A percentile compares a stretch with the other conserved stretches of the same genome.
phyloP scores from a whole-genome alignment of 768 basidiomycete species.

The Austroboletus eburneus region DNA sequence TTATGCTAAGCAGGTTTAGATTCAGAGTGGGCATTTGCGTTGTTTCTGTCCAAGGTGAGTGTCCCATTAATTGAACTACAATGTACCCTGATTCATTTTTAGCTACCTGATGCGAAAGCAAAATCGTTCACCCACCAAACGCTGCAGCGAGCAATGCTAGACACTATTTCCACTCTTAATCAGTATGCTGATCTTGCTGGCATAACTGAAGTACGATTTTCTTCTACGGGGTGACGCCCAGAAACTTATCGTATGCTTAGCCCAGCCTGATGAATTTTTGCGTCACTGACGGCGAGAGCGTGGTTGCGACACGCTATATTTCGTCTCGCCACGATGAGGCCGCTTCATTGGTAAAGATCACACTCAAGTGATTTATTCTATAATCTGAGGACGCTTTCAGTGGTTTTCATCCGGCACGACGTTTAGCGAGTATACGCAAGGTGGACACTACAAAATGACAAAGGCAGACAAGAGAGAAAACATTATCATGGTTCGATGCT shows the following conservation, averaged over 20 bases:
- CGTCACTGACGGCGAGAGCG: conserved; percentile 91
- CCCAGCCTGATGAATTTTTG: conserved; percentile 95
- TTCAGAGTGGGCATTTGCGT: conserved; percentile 95
- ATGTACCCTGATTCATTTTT: conserved; percentile 7
- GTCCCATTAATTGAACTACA: not conserved
- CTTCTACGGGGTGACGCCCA: not conserved
- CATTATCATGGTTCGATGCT: conserved; percentile 72
- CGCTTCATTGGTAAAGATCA: conserved; percentile 67
- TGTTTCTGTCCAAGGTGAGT: conserved; percentile 77
- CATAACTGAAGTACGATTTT: conserved; percentile 57
- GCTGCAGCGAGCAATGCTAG: conserved; percentile 82
- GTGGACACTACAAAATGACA: conserved; percentile 91
- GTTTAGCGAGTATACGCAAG: conserved; percentile 85
- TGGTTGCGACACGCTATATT: conserved; percentile 93
- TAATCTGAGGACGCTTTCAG: conserved; percentile 32
- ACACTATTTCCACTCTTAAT: conserved; percentile 81
- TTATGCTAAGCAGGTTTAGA: conserved; percentile 41
- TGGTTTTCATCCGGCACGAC: conserved; percentile 96
- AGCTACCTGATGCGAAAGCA: conserved; percentile 82
- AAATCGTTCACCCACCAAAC: conserved; percentile 65
- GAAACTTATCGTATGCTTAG: conserved; percentile 32
- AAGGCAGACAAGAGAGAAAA: conserved; percentile 95
- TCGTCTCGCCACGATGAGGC: conserved; percentile 90
- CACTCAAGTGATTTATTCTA: not conserved
- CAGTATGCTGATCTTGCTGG: conserved; percentile 65